Evolutionary conservation across 176 grass and related monocot species (phyloP).

Genomic region (Aegilops bicornis): DNA sequence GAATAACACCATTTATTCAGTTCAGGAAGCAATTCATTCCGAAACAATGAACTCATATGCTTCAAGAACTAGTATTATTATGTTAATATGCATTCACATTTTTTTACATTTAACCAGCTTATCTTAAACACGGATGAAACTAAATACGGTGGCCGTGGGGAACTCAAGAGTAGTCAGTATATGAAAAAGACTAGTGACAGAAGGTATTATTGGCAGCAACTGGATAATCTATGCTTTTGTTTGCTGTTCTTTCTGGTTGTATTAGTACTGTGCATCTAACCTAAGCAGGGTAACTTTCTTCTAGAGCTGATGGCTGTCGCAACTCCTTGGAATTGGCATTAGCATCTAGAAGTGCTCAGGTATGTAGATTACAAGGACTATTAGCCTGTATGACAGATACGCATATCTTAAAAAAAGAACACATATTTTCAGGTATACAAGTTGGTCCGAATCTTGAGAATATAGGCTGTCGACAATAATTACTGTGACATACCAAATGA

Average conservation of each 20-base stretch:
- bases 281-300: slow-evolving; percentile 17
- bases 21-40: slow-evolving; percentile 5
- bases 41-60: background rate
- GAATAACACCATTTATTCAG: slow-evolving; percentile 3
- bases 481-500: slow-evolving; percentile 7
- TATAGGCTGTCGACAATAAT: slow-evolving; percentile 28
- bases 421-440: slow-evolving; percentile 74
- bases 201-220: slow-evolving; percentile 52
- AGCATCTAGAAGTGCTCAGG: slow-evolving; percentile 96
- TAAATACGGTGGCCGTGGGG: slow-evolving; percentile 75
- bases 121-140: slow-evolving; percentile 84
- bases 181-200: slow-evolving; percentile 58
- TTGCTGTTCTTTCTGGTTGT: slow-evolving; percentile 3
- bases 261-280: background rate
- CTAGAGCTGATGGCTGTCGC: slow-evolving; percentile 72
- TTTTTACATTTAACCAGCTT: slow-evolving; percentile 40
- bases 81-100: background rate
- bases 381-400: slow-evolving; percentile 21
- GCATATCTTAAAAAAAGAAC: slow-evolving; percentile 6
- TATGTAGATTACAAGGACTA: slow-evolving; percentile 30
- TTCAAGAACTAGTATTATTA: background rate
- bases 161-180: slow-evolving; percentile 59
- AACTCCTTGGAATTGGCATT: slow-evolving; percentile 78
- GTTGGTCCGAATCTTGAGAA: slow-evolving; percentile 78
- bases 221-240: slow-evolving; percentile 7